Evolutionary conservation across 352 stramenopile species (phyloP), one percentile per base, ranked within the genome.

Genomic region (Globisporangium ultimum): DNA sequence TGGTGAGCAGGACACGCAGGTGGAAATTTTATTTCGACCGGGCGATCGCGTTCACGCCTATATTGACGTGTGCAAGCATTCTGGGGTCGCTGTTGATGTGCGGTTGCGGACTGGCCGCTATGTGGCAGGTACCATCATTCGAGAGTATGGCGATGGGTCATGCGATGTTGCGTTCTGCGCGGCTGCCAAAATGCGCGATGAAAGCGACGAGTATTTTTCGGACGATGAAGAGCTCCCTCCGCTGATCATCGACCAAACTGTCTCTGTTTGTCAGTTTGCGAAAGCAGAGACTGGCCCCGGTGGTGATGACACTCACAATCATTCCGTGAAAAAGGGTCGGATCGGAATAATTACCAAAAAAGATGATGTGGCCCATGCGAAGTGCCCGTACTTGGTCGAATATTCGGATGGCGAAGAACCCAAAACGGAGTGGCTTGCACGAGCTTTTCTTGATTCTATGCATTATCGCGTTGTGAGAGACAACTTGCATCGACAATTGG

Each of bases 111-210:
- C 53, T 28, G 66, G 66, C 0, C 34, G 66, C 11, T 86, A 73
- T 48, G 64, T 85, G 3, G 66, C 66, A 4, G 79, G 74, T 5
- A 79, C 69, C 0, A 82, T 89, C 58, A 55, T 70, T 3, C 58
- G 62, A 3, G 74, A 89, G 62, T 74, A 71, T 21, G 71, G 61
- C 1, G 67, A 70, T 42, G 60, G 74, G 21, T 65, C 59, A 13
- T 87, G 67, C 42, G 70, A 82, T 45, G 55, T 87, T 2, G 76
- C 72, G 17, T 74, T 77, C 51, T 84, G 74, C 47, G 67, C 61
- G 2, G 64, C 50, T 9, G 61, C 68, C 2, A 78, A n/a, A n/a
- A n/a, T n/a, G n/a, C n/a, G n/a, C n/a, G n/a, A n/a, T n/a, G n/a
- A n/a, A n/a, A n/a, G n/a, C n/a, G n/a, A n/a, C n/a, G n/a, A n/a